Conservation (phyloP, 345 rosid genomes). For the Camelina laxa region DNA sequence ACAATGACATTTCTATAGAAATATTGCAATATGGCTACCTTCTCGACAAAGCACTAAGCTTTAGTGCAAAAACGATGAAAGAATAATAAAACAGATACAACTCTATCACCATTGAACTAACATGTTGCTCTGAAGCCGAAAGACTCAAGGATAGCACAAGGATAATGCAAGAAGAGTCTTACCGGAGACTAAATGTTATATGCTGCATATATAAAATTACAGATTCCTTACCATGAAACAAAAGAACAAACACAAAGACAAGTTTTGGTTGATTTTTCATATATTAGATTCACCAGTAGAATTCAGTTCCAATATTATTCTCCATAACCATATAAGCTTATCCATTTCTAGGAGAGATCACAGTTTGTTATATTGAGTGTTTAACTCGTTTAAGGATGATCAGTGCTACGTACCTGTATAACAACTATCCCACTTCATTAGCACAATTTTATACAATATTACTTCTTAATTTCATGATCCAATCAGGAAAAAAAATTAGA, state of each 20-base stretch:
- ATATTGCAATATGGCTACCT: neutral
- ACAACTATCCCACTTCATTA: constrained; percentile 28
- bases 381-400: constrained; percentile 34
- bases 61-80: neutral
- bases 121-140: constrained; percentile 55
- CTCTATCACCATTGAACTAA: neutral
- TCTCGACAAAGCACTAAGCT: constrained; percentile 2
- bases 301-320: constrained; percentile 12
- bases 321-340: constrained; percentile 22
- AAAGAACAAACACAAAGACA: constrained; percentile 14
- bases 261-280: constrained; percentile 11
- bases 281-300: constrained; percentile 8
- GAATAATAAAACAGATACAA: neutral
- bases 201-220: constrained; percentile 10
- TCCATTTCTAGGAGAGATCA: constrained; percentile 14
- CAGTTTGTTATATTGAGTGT: constrained; percentile 23
- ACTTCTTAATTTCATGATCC: constrained; percentile 21
- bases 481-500: neutral
- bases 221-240: constrained; percentile 21
- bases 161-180: constrained; percentile 4
- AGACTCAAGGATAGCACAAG: constrained; percentile 22
- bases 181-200: neutral
- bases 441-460: constrained; percentile 18
- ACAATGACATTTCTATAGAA: neutral
- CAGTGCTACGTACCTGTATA: constrained; percentile 20